These are phyloP conservation scores for Botrytis elliptica DNA, from an alignment of 2,329 filamentous ascomycete genomes.

Conservation along the genomic window DNA sequence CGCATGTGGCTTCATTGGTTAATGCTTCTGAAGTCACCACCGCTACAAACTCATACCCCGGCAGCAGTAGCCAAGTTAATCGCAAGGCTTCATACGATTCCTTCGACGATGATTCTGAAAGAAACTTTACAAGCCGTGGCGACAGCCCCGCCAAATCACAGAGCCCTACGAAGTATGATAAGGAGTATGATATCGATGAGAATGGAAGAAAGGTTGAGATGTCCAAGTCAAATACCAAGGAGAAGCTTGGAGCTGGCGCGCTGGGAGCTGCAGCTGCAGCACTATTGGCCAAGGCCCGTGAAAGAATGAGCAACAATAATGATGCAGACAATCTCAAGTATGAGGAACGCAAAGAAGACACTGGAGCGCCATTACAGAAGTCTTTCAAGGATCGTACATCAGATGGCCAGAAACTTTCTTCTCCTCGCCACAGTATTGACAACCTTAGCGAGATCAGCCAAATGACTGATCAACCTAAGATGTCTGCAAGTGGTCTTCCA, in stretches of 20 bases:
- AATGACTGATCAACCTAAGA: slow-evolving; percentile 46
- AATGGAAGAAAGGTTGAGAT: slow-evolving; percentile 38
- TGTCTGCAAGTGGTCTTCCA: slow-evolving; percentile 70
- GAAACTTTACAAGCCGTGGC: slow-evolving; percentile 38
- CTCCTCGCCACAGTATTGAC: slow-evolving; percentile 59
- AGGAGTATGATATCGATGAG: slow-evolving; percentile 40
- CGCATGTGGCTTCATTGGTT: slow-evolving; percentile 81
- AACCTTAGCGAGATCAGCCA: slow-evolving; percentile 48
- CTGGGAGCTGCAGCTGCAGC: slow-evolving; percentile 32
- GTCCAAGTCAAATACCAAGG: slow-evolving; percentile 35
- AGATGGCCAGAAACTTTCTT: slow-evolving; percentile 51
- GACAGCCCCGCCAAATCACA: slow-evolving; percentile 47
- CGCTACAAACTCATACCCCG: slow-evolving; percentile 50
- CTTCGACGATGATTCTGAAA: slow-evolving; percentile 40
- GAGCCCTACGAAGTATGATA: slow-evolving; percentile 34
- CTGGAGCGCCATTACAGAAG: slow-evolving; percentile 57
- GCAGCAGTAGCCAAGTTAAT: slow-evolving; percentile 43
- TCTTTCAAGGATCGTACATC: slow-evolving; percentile 66
- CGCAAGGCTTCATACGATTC: slow-evolving; percentile 38
- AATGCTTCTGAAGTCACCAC: slow-evolving; percentile 78
- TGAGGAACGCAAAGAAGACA: slow-evolving; percentile 32
- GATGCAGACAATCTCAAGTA: slow-evolving; percentile 35
- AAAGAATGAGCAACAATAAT: slow-evolving; percentile 28
- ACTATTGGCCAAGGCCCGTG: slow-evolving; percentile 32
- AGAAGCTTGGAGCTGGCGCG: slow-evolving; percentile 31